Evolutionary conservation across 2,329 filamentous ascomycete species (phyloP).

Genomic region (Sarocladiaceae sp.): DNA sequence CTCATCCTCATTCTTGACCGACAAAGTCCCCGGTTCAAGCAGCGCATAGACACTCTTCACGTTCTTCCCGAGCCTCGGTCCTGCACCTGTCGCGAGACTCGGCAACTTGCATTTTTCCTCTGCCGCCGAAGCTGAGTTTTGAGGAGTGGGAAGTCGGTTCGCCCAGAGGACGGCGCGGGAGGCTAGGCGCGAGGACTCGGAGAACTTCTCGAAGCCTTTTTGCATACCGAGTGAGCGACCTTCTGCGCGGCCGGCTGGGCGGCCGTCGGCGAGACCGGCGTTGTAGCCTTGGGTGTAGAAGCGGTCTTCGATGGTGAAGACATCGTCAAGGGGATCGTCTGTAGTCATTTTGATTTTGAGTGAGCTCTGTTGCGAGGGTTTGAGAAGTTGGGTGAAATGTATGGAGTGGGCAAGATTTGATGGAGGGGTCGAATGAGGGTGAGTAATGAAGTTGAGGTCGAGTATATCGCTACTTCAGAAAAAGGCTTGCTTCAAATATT

Average conservation of each 20-base stretch:
- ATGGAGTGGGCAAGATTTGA: not conserved
- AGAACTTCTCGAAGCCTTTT: conserved; percentile 90
- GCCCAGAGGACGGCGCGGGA: conserved; percentile 82
- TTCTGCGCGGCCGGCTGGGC: conserved; percentile 75
- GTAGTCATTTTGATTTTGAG: conserved; percentile 10
- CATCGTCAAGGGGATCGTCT: conserved; percentile 50
- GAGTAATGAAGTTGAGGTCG: too few relatives aligned
- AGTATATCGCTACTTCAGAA: too few relatives aligned
- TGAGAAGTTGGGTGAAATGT: conserved; percentile 12
- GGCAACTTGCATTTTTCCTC: conserved; percentile 28
- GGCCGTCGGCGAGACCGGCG: conserved; percentile 71
- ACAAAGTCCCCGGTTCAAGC: conserved; percentile 72
- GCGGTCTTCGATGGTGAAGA: conserved; percentile 57
- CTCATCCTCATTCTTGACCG: conserved; percentile 80
- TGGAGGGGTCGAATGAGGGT: conserved; percentile 2
- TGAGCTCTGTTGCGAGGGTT: not conserved
- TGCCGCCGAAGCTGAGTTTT: not conserved
- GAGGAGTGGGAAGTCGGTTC: conserved; percentile 51
- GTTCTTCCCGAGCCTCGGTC: conserved; percentile 71
- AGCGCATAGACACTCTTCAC: conserved; percentile 70
- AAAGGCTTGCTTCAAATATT: too few relatives aligned
- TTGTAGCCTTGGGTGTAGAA: conserved; percentile 83
- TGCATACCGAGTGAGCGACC: conserved; percentile 87
- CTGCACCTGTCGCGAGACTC: conserved; percentile 35
- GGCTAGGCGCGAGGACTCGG: conserved; percentile 73